Evolutionary conservation across 768 basidiomycete species (phyloP), one percentile per base, ranked within the genome.

Genomic region (Coprinopsis sp.): DNA sequence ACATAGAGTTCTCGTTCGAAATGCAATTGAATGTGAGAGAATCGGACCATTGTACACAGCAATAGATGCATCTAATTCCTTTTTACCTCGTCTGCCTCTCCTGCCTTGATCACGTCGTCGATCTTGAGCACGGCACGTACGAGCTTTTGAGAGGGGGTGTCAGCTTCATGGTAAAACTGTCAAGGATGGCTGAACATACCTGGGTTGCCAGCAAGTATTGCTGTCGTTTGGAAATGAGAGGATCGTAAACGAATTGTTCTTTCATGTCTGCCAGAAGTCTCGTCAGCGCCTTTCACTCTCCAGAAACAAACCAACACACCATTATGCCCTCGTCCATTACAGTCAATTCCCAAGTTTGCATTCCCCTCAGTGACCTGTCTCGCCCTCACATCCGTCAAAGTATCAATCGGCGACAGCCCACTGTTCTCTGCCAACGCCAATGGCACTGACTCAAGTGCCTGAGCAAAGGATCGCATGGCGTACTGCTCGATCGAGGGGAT

Each of bases 401-500:
- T 96, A 67, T 95, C 93, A 51, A 99, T 99, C 10, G 96, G 96
- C 12, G 89, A 84, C 34, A 98, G 67, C 44, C 96, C 96, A 51
- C 91, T 95, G 74, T 99, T 99, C 68, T 99, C 96, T 12, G 96
- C 96, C 10, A 99, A 76, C 3, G 96, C 96, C 11, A 99, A 79
- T 3, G 96, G 96, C 39, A 98, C 71, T n/a, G 92, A 79, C 58
- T 99, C 96, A 6, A 99, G 73, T 12, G 96, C 95, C 27, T 90
- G 88, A 3, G 96, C 79, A 64, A 98, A 99, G n/a, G 96, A 94
- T 39, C 95, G 86, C 94, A 99, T 97, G 2, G 96, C 96, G 60
- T 99, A 99, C 73, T 99, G 96, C 68, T 99, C 96, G 58, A 99
- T 97, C 23, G 91, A 79, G 1, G 96, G 86, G 54, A 96, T 95